phyloP scores from a whole-genome alignment of 2,329 filamentous ascomycete genomes.

The Fusarium pilosicola region DNA sequence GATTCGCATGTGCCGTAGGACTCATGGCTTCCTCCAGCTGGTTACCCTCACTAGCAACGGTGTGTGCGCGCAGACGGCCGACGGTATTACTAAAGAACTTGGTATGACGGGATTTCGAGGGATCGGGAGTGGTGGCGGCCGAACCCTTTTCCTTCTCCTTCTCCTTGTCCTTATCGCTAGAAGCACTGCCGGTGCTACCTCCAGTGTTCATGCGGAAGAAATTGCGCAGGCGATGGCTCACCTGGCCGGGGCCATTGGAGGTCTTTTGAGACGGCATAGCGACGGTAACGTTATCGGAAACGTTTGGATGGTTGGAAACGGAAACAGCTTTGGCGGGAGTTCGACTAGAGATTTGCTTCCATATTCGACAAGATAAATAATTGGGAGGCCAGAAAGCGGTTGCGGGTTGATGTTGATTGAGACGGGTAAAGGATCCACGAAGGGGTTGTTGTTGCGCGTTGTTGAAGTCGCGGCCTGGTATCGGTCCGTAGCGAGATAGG shows the following conservation, averaged over 20 bases:
- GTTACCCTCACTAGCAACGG: slow-evolving; percentile 92
- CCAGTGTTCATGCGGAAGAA: slow-evolving; percentile 74
- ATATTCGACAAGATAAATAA: slow-evolving; percentile 47
- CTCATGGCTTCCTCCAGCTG: slow-evolving; percentile 88
- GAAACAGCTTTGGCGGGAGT: slow-evolving; percentile 28
- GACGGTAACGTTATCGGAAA: slow-evolving; percentile 16
- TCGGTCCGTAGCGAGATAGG: slow-evolving; percentile 7
- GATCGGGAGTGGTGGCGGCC: slow-evolving; percentile 29
- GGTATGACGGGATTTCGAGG: slow-evolving; percentile 78
- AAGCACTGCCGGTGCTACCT: slow-evolving; percentile 52
- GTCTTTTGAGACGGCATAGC: slow-evolving; percentile 65
- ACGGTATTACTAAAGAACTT: slow-evolving; percentile 89
- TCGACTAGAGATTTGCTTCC: slow-evolving; percentile 51
- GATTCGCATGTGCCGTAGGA: slow-evolving; percentile 93
- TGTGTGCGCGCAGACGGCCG: slow-evolving; percentile 87
- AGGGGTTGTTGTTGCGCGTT: slow-evolving; percentile 21
- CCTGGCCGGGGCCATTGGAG: slow-evolving; percentile 63
- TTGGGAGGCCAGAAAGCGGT: background rate
- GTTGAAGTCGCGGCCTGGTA: slow-evolving; percentile 14
- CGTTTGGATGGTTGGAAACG: slow-evolving; percentile 19
- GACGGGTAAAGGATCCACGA: slow-evolving; percentile 23
- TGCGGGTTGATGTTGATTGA: slow-evolving; percentile 24
- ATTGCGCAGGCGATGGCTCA: slow-evolving; percentile 75
- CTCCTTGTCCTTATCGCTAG: slow-evolving; percentile 52
- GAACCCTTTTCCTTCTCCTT: slow-evolving; percentile 49